These are phyloP conservation scores for Schrenkiella parvula DNA, from an alignment of 345 rosid species.

Conservation along the genomic window DNA sequence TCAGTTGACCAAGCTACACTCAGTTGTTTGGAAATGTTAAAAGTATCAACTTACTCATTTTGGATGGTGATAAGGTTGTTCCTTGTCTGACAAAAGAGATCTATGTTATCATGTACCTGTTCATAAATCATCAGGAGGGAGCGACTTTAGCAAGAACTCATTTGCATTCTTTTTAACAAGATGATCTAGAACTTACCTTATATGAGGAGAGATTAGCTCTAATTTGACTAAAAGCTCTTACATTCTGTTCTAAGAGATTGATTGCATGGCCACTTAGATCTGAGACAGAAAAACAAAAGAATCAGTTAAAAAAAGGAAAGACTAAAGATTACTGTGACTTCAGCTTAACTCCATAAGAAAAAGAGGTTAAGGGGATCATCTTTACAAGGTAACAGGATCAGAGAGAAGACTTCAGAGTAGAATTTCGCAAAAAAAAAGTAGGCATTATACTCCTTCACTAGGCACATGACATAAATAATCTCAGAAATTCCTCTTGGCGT, in stretches of 20 bases:
- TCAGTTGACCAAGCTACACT: slow-evolving; percentile 11
- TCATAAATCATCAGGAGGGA: background rate
- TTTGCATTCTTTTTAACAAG: background rate
- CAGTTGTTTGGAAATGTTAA: slow-evolving; percentile 12
- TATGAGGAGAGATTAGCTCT: slow-evolving; percentile 61
- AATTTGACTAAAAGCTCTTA: slow-evolving; percentile 63
- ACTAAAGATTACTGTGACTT: background rate
- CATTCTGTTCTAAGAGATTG: slow-evolving; percentile 75
- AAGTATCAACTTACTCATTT: slow-evolving; percentile 57
- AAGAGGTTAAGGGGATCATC: background rate
- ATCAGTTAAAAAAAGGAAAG: background rate
- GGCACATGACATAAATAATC: background rate
- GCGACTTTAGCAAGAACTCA: background rate
- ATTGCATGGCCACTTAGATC: slow-evolving; percentile 56
- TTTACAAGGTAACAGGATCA: background rate
- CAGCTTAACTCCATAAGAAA: slow-evolving; percentile 3
- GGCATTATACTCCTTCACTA: background rate
- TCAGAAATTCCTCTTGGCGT: background rate
- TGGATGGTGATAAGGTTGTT: slow-evolving; percentile 67
- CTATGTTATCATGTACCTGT: slow-evolving; percentile 81
- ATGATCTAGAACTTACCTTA: slow-evolving; percentile 45
- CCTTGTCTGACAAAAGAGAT: slow-evolving; percentile 62
- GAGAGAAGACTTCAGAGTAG: background rate
- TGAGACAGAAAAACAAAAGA: slow-evolving; percentile 35
- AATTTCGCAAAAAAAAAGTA: background rate